Conservation (phyloP, 139 green algal genomes). For the Chlamydomonas incerta region DNA sequence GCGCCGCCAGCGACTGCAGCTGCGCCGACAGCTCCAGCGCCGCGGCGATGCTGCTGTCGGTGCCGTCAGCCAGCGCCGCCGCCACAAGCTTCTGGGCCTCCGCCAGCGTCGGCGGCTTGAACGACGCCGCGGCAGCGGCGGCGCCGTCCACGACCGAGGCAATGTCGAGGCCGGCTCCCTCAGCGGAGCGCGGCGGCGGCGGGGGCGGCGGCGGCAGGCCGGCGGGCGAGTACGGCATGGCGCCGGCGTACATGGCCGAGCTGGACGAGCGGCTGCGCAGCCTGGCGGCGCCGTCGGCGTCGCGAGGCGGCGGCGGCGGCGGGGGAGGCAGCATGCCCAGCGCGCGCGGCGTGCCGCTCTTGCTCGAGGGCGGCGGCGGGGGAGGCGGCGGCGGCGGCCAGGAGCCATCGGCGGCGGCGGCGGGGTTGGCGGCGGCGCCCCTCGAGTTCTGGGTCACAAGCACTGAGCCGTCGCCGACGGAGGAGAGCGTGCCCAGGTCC, state of each 20-base stretch:
- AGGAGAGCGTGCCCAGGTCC: not conserved
- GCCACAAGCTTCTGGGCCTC: conserved; percentile 23
- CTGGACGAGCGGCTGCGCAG: conserved; percentile 1
- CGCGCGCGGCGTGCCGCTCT: conserved; percentile 6
- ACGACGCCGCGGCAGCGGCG: not conserved
- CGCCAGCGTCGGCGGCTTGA: conserved; percentile 2
- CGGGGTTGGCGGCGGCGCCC: not conserved
- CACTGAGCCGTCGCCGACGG: conserved; percentile 12
- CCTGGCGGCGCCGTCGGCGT: not conserved
- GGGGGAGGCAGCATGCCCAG: not conserved
- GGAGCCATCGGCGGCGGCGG: not conserved
- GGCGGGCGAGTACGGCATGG: not conserved
- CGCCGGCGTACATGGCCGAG: not conserved
- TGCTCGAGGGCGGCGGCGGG: conserved; percentile 19
- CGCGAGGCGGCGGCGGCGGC: conserved; percentile 23
- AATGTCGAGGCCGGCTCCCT: not conserved
- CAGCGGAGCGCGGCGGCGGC: not conserved
- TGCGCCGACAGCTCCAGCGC: conserved; percentile 28
- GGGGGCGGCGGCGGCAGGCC: conserved; percentile 24
- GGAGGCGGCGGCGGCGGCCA: conserved; percentile 21
- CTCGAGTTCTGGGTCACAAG: conserved; percentile 30
- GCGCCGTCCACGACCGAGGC: not conserved
- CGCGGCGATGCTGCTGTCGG: conserved; percentile 9
- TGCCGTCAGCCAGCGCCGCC: conserved; percentile 13
- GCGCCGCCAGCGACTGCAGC: conserved; percentile 27